Base-by-base conservation (phyloP, 2,329 filamentous ascomycete genomes). In the Malbranchea zuffiana region DNA sequence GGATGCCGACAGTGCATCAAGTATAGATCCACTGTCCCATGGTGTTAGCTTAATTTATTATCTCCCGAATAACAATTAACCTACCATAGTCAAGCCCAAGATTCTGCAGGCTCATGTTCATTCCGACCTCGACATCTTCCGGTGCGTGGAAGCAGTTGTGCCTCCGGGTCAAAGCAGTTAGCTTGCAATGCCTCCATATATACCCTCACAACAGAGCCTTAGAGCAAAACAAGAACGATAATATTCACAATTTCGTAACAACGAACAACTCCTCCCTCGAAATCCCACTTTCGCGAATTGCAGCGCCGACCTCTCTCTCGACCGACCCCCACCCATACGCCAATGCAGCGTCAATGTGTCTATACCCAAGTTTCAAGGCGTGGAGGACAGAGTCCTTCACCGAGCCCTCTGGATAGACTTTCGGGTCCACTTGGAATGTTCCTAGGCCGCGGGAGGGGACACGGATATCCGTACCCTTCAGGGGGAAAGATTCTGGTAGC, bases 261-360 rank as follows among this genome's bases (percentile, higher is more conserved):
- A 81, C 65, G 56, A 80, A 82, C 44, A 82, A 60, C 36, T 80
- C 67, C 32, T 72, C 62, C 34, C 78, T 68, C 41, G 77, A 75
- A n/a, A 82, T 67, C 30, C 78, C 69, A 17, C 72, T 72, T 43
- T 77, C 69, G 46, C 66, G 70, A 51, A 82, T 75, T 15, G 72
- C 79, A 44, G 68, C 60, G 10, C 76, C 80, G 0, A 80, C 76
- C 37, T 78, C 75, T 39, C 67, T 67, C 55, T 81, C 78, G 40
- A 78, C 82, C 39, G 67, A 65, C 16, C 34, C 34, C 34, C 34
- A 36, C 12, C 24, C 17, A 52, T 80, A 80, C 52, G 60, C 63
- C 25, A 32, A 24, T 4, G 66, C 66, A 0, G 66, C 67, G 44
- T 71, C 70, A 39, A 74, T 71, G 45, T 73, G 69, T 15, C 67